Evolutionary conservation across 768 basidiomycete genomes (phyloP).

Genomic region (Polyporus arcularius): DNA sequence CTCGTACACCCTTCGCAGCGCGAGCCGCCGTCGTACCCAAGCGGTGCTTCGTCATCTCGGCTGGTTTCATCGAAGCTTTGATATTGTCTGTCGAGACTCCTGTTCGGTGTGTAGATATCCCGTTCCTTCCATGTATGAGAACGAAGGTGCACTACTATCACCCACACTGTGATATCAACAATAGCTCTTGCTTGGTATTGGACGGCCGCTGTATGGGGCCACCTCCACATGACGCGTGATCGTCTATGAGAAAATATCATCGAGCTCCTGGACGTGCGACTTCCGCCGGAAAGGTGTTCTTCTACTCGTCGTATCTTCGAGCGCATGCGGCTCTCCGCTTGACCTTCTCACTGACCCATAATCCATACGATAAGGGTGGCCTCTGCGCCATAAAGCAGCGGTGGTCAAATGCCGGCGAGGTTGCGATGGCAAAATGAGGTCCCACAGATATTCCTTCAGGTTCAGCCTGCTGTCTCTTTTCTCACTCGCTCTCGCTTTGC

Average conservation of each 20-base stretch:
- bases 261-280: neutral
- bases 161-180: constrained; percentile 10
- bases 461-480: neutral
- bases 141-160: constrained; percentile 3
- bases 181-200: constrained; percentile 1
- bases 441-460: too few relatives aligned
- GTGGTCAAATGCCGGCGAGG: constrained; percentile 18
- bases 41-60: too few relatives aligned
- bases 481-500: neutral
- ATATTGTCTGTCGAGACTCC: neutral
- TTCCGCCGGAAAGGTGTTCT: neutral
- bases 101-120: neutral
- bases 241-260: neutral
- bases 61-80: constrained; percentile 8
- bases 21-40: neutral
- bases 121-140: neutral
- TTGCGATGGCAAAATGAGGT: neutral
- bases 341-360: too few relatives aligned
- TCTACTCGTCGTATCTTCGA: constrained; percentile 55
- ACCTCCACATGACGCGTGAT: constrained; percentile 6
- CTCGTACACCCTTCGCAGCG: neutral
- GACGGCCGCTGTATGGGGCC: neutral
- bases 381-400: constrained; percentile 13
- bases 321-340: constrained; percentile 41
- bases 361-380: too few relatives aligned